These are phyloP conservation scores for Saturnispora ahearnii DNA, from an alignment of 805 yeast genomes.

Conservation along the genomic window DNA sequence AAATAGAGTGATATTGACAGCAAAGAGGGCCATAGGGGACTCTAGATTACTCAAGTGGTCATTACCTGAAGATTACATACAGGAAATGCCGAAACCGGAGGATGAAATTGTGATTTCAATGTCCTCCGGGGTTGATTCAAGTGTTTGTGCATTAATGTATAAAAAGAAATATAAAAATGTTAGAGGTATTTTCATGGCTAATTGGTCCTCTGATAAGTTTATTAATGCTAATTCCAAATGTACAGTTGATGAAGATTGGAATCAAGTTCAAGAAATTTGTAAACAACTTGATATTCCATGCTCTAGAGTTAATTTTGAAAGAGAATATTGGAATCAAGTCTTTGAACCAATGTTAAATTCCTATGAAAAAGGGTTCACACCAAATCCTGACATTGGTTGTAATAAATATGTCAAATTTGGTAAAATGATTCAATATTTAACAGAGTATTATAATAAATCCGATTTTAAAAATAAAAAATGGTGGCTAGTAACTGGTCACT, in stretches of 20 bases:
- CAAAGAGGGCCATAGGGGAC: not conserved
- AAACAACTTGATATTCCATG: constrained; percentile 54
- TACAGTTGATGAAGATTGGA: constrained; percentile 76
- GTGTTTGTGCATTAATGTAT: constrained; percentile 61
- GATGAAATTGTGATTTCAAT: constrained; percentile 77
- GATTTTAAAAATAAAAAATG: constrained; percentile 31
- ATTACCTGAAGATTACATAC: constrained; percentile 22
- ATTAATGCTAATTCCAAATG: constrained; percentile 37
- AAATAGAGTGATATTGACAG: not conserved
- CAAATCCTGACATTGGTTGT: constrained; percentile 91
- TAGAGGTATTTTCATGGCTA: constrained; percentile 84
- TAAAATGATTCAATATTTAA: constrained; percentile 48
- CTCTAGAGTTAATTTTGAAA: constrained; percentile 73
- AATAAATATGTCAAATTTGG: constrained; percentile 87
- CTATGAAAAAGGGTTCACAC: constrained; percentile 70
- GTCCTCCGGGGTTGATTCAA: constrained; percentile 96
- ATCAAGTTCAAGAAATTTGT: constrained; percentile 64
- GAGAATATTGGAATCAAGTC: constrained; percentile 87
- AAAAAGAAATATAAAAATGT: constrained; percentile 51
- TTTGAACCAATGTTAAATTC: constrained; percentile 83
- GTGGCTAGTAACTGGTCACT: constrained; percentile 92
- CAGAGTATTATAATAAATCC: not conserved
- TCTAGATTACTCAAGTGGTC: not conserved
- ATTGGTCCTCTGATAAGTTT: constrained; percentile 50
- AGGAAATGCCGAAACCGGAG: constrained; percentile 35